Base-by-base conservation (phyloP, 768 basidiomycete species). In the Podaxis sp. region DNA sequence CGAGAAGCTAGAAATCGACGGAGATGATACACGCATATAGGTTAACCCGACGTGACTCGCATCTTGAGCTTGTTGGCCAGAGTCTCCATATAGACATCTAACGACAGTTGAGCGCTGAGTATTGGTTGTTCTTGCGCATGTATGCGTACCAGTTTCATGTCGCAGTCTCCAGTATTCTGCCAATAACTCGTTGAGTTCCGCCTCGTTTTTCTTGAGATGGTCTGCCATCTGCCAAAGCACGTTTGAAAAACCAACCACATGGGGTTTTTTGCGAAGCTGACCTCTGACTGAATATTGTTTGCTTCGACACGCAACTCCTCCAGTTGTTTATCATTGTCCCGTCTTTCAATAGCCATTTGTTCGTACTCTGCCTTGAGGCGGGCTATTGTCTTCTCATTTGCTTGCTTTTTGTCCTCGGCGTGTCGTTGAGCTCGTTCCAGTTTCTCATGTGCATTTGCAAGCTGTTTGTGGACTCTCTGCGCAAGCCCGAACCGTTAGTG, bases 1-100 rank as follows among this genome's bases (percentile, higher is more conserved):
- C 44, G 53, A 46, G 60, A 62, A 62, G 46, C 37, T 17, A 62
- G 38, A 40, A 28, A 73, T 72, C 70, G 73, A 71, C 74, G 78
- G 67, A 75, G 71, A 65, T 68, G 74, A 51, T 28, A 30, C 33
- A 8, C 33, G 33, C 0, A 8, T 33, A 33, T 33, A 33, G 33
- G n/a, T 72, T 62, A 73, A 56, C 72, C 71, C 6, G 71, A 63
- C 15, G 69, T 69, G 13, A 76, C 71, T 40, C 71, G 77, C 82
- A 91, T 80, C 57, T 89, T 90, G 49, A 94, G 78, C 67, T 91
- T 90, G 73, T 90, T 90, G 3, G 91, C 89, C 28, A 93, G 77
- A 0, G 88, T 92, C 73, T 92, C 91, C 91, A 93, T 93, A 68
- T 91, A 94, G 1, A 92, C 83, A 72, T 92, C 92, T 93, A 66